These are phyloP conservation scores for Tremellales sp. DNA, from an alignment of 1,284 basidiomycete species.

Conservation along the genomic window DNA sequence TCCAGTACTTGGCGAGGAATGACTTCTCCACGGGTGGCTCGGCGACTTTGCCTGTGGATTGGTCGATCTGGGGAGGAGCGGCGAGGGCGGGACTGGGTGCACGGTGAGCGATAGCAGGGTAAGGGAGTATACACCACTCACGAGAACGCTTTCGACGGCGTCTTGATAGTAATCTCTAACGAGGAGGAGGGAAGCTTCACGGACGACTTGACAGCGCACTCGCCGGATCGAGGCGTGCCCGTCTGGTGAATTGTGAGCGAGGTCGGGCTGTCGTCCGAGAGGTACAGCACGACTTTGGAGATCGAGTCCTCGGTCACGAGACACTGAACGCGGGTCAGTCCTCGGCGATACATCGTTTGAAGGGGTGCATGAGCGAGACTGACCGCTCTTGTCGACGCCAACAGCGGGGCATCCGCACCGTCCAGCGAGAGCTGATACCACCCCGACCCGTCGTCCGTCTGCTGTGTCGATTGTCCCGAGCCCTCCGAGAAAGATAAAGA, in stretches of 20 bases:
- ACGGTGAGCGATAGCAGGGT: not conserved
- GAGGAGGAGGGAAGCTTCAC: constrained; percentile 9
- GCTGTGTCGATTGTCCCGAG: not conserved
- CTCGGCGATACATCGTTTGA: not conserved
- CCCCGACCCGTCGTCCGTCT: constrained; percentile 15
- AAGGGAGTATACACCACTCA: not conserved
- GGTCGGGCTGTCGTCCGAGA: not conserved
- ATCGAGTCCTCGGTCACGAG: not conserved
- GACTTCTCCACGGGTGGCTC: constrained; percentile 64
- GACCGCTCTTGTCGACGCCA: constrained; percentile 68
- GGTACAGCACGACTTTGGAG: not conserved
- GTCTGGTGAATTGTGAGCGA: not conserved
- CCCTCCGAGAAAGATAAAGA: constrained; percentile 40
- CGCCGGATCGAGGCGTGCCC: not conserved
- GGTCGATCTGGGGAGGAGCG: constrained; percentile 61
- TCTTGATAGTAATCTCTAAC: not conserved
- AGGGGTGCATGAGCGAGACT: constrained; percentile 29
- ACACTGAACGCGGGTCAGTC: not conserved
- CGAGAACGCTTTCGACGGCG: not conserved
- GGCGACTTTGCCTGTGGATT: constrained; percentile 60
- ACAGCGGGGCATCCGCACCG: constrained; percentile 55
- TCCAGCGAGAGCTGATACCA: constrained; percentile 73
- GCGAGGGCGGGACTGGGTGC: constrained; percentile 60
- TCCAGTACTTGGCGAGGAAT: constrained; percentile 84
- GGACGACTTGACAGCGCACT: not conserved